Percentiles rank a stretch among this genome's conserved stretches.
Evolutionary conservation across 2,329 filamentous ascomycete species (phyloP).

Genomic region (Penicillium sp.): DNA sequence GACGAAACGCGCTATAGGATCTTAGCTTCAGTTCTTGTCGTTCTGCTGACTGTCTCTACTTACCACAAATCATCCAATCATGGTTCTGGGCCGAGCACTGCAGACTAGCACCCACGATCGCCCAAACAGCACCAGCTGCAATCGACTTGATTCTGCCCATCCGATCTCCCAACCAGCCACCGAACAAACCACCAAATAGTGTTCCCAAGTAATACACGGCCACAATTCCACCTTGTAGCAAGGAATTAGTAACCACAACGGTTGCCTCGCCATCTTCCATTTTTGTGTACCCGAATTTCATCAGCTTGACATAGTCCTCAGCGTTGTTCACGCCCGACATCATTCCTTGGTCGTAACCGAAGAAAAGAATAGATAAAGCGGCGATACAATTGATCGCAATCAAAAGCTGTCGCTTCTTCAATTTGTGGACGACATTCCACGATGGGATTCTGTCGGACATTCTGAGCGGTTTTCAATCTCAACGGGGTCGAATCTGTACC

Average conservation of each 20-base stretch:
- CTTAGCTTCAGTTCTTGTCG: slow-evolving; percentile 1
- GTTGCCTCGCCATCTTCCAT: slow-evolving; percentile 43
- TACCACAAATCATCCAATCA: slow-evolving; percentile 69
- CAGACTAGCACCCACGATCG: slow-evolving; percentile 60
- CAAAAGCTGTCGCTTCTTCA: slow-evolving; percentile 58
- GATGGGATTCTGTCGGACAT: slow-evolving; percentile 42
- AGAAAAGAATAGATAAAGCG: slow-evolving; percentile 68
- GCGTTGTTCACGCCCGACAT: slow-evolving; percentile 67
- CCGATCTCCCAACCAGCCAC: slow-evolving; percentile 64
- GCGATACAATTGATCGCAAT: slow-evolving; percentile 64
- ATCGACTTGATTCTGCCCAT: slow-evolving; percentile 65
- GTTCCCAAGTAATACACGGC: slow-evolving; percentile 61
- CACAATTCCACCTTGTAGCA: slow-evolving; percentile 65
- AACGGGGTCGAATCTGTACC: background rate
- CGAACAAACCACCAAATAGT: slow-evolving; percentile 62
- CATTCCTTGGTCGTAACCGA: slow-evolving; percentile 59
- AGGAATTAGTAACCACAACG: slow-evolving; percentile 58
- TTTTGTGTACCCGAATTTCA: slow-evolving; percentile 64
- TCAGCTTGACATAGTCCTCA: slow-evolving; percentile 62
- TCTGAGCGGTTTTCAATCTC: slow-evolving; percentile 3
- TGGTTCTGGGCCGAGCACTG: slow-evolving; percentile 67
- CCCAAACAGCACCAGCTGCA: slow-evolving; percentile 59
- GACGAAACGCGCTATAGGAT: slow-evolving; percentile 52
- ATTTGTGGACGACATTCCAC: slow-evolving; percentile 53
- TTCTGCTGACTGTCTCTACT: slow-evolving; percentile 23